Base-by-base conservation (phyloP, 352 stramenopile species). In the Globisporangium radiosum region DNA sequence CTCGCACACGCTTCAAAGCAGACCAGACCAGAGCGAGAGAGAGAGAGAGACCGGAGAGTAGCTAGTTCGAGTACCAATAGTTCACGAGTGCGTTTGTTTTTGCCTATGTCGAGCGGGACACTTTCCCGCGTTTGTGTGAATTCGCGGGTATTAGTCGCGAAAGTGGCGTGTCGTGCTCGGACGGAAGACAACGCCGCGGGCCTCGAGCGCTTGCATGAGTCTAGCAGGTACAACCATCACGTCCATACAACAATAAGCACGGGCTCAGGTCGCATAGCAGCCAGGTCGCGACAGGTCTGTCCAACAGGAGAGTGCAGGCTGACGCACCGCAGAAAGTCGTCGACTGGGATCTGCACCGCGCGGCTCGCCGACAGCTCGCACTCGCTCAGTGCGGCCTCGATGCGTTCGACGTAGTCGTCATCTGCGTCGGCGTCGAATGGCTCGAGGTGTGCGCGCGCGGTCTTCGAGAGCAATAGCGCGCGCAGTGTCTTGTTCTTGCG, bases 401-500 rank as follows among this genome's bases (percentile, higher is more conserved):
- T 76, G 19, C 66, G 66, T 10, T 85, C 47, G 4, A 64, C 54
- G 14, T 75, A 63, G 13, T 87, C 77, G 5, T 64, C 58, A 42
- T 42, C 52, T 6, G 15, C 11, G 11, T 11, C 25, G 8, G 17
- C 14, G 5, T 36, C 47, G 5, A 45, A 59, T 5, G 59, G 45
- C 47, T 66, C 60, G 42, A 84, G 68, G 13, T 74, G 65, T 15
- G 63, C 45, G 38, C 66, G 68, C 43, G 84, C 72, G n/a, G 81
- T 87, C 48, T 81, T 90, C 33, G 76, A 79, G 5, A 86, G 63
- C 45, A 95, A 55, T 42, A 88, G 68, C 5, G 86, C 81, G 40
- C 86, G 76, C 51, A 95, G 64, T 39, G 86, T 95, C 68, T 95
- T 95, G 68, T 95, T 95, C 67, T 94, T 93, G 48, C 84, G 80